Evolutionary conservation across 176 grass and related monocot species (phyloP), one percentile per base, ranked within the genome.

Genomic region (Pontederia paniculata): DNA sequence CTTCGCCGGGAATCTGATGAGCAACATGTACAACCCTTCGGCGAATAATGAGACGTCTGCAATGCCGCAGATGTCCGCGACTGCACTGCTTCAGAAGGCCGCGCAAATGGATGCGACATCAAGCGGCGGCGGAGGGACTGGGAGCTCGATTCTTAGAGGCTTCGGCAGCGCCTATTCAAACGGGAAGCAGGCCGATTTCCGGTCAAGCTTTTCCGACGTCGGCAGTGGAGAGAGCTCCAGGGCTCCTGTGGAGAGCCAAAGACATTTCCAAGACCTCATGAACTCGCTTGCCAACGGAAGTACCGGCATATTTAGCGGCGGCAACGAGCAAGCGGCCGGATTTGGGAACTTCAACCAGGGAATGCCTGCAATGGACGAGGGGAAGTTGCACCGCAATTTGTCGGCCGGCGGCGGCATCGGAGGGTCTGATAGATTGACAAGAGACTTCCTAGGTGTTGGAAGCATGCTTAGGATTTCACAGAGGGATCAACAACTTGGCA

Each of bases 391-490:
- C 44, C 56, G 18, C 3, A 60, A 48, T 25, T 28, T 44, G 9
- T 42, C 48, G 1, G 25, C 1, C 25, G 25, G 25, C 25, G 5
- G 25, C 25, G 25, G 25, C 5, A 25, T 57, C 23, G 54, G 54
- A 25, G 54, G 54, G 14, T 57, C 54, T 10, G 68, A 59, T 21
- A 18, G 55, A 28, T 23, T 82, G 56, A 98, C 94, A 2, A 84
- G 94, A 42, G 94, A 98, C 68, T 98, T 98, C 74, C 86, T 98
- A 53, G 94, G 87, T 44, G 93, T 98, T 46, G 78, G 85, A 46
- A 66, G 70, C 65, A 70, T 85, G 42, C 66, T 89, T 17, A 80
- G 80, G 42, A 52, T 70, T 8, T 31, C 43, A 48, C 55, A 50
- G 2, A 22, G 69, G 28, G 57, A 72, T 22, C 69, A 53, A 10